Percentiles rank a stretch among this genome's conserved stretches.
phyloP scores from a whole-genome alignment of 1,284 basidiomycete species.

The Apiotrichum brassicae region DNA sequence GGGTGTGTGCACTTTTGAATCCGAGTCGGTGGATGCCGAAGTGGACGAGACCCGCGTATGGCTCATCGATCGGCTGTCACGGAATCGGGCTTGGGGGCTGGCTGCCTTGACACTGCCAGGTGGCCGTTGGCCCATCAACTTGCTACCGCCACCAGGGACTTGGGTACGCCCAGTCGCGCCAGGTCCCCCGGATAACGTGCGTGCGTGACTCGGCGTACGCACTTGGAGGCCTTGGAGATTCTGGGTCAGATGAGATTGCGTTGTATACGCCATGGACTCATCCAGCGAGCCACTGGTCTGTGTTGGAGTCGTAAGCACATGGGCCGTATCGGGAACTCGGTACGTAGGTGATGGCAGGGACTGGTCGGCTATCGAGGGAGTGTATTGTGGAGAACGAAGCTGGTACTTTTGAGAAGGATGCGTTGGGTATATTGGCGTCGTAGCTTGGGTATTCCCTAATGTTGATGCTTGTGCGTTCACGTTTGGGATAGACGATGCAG shows the following conservation, averaged over 20 bases:
- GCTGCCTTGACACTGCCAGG: neutral
- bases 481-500: neutral
- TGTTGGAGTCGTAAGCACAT: neutral
- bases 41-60: neutral
- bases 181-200: neutral
- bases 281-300: neutral
- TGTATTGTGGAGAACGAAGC: constrained; percentile 9
- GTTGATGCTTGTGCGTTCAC: constrained; percentile 1
- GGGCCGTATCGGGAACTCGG: constrained; percentile 5
- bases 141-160: too few relatives aligned
- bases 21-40: neutral
- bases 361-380: constrained; percentile 9
- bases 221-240: neutral
- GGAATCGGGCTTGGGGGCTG: neutral
- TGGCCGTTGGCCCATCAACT: neutral
- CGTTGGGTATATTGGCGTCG: neutral
- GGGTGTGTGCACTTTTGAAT: neutral
- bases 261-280: neutral
- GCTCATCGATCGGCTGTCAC: neutral
- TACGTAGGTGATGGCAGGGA: constrained; percentile 11
- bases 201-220: neutral
- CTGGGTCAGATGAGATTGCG: neutral
- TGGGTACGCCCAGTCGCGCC: neutral
- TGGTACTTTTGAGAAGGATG: neutral
- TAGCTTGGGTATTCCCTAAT: neutral